phyloP scores from a whole-genome alignment of 257 asterid genomes.

The Nicotiana noctiflora region DNA sequence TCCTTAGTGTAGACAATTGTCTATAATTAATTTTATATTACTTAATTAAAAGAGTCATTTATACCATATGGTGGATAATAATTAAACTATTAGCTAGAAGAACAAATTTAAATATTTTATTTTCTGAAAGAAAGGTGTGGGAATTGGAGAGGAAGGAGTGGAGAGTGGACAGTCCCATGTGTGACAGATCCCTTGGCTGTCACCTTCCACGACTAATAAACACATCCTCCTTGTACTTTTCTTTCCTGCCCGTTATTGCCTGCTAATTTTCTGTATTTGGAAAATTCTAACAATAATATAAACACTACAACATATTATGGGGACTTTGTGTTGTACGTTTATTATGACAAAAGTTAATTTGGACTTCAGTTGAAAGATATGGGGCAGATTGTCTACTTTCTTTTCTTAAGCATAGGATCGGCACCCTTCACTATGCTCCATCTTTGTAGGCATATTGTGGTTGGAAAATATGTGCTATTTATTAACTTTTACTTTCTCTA shows the following conservation, averaged over 20 bases:
- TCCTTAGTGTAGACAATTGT: neutral
- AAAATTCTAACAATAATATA: neutral
- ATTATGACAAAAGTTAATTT: neutral
- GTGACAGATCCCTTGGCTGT: constrained; percentile 14
- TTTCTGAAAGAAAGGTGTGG: neutral
- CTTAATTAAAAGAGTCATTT: neutral
- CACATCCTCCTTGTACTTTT: neutral
- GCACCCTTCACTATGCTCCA: neutral
- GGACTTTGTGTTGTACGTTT: neutral
- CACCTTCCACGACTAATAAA: neutral
- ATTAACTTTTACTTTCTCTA: neutral
- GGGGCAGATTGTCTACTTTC: neutral
- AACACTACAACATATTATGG: neutral
- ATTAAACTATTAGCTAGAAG: neutral
- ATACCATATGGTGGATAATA: neutral
- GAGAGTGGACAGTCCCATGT: constrained; percentile 6
- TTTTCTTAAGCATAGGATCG: neutral
- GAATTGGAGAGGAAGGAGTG: neutral
- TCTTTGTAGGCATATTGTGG: neutral
- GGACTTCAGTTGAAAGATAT: neutral
- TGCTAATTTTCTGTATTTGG: neutral
- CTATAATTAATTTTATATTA: neutral
- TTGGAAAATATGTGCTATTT: neutral
- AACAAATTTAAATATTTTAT: neutral
- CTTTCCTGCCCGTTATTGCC: neutral